Percentiles rank a stretch among this genome's conserved stretches.
phyloP scores from a whole-genome alignment of 2,329 filamentous ascomycete genomes.

The Talaromyces amestolkiae region DNA sequence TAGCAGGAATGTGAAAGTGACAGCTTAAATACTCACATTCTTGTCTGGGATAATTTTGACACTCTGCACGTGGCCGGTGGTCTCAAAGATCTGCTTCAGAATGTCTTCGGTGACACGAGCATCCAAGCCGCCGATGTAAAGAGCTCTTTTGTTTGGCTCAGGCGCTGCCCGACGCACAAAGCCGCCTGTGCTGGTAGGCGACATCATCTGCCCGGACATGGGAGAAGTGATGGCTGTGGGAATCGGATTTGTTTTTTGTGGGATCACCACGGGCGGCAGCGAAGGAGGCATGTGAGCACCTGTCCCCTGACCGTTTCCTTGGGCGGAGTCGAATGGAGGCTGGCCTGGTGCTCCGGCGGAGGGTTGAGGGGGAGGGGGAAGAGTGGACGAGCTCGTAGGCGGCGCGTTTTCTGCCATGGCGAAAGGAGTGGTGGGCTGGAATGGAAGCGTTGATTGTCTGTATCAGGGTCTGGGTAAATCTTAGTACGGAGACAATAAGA shows the following conservation, averaged over 20 bases:
- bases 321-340: constrained; percentile 65
- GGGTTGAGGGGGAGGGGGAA: constrained; percentile 67
- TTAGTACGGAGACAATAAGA: constrained; percentile 13
- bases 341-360: constrained; percentile 69
- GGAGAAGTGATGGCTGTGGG: constrained; percentile 89
- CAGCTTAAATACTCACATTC: constrained; percentile 67
- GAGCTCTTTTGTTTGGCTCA: constrained; percentile 95
- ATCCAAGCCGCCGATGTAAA: constrained; percentile 94
- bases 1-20: not conserved
- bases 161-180: constrained; percentile 88
- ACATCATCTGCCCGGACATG: constrained; percentile 75
- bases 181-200: constrained; percentile 75
- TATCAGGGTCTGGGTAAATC: not conserved
- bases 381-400: constrained; percentile 61
- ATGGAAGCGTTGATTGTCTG: not conserved
- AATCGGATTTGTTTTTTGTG: constrained; percentile 93
- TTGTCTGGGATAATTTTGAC: constrained; percentile 99
- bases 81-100: constrained; percentile 96
- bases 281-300: constrained; percentile 82
- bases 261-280: constrained; percentile 79
- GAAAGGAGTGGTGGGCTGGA: constrained; percentile 24
- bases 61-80: constrained; percentile 94
- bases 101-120: constrained; percentile 95
- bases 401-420: constrained; percentile 76
- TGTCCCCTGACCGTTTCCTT: constrained; percentile 66